phyloP scores from a whole-genome alignment of 2,329 filamentous ascomycete genomes.

The Rutstroemia sp. region DNA sequence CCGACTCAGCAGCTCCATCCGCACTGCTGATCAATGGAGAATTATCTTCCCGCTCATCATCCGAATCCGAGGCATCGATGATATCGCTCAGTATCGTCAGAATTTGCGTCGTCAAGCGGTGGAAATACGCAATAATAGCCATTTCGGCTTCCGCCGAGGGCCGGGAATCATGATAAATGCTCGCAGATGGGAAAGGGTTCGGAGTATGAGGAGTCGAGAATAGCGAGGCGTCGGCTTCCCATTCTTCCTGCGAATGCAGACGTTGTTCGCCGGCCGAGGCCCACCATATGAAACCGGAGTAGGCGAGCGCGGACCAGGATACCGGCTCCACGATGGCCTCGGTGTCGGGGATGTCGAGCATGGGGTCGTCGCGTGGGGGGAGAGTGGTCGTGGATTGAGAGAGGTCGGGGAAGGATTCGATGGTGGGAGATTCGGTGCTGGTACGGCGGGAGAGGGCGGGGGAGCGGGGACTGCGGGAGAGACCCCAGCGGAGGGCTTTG shows the following conservation, averaged over 20 bases:
- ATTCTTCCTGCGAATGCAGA: constrained; percentile 52
- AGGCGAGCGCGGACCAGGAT: constrained; percentile 68
- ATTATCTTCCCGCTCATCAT: constrained; percentile 30
- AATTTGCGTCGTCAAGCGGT: constrained; percentile 62
- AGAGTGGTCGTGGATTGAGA: constrained; percentile 20
- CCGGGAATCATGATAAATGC: constrained; percentile 26
- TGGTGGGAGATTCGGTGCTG: constrained; percentile 6
- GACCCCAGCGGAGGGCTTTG: constrained; percentile 56
- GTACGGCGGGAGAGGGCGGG: constrained; percentile 11
- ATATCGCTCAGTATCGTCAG: constrained; percentile 55
- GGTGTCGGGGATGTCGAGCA: constrained; percentile 39
- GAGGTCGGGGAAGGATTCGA: constrained; percentile 16
- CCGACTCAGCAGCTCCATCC: constrained; percentile 39
- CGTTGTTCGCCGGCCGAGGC: constrained; percentile 71
- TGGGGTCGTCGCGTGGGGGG: constrained; percentile 31
- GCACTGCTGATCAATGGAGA: neutral
- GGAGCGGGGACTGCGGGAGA: constrained; percentile 36
- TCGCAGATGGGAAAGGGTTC: neutral
- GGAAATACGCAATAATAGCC: constrained; percentile 73
- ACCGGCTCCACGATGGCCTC: constrained; percentile 54
- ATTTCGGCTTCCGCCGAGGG: constrained; percentile 46
- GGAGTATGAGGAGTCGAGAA: constrained; percentile 31
- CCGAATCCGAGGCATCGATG: constrained; percentile 39
- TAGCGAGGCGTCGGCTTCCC: constrained; percentile 47
- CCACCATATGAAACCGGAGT: constrained; percentile 86